These are phyloP conservation scores for Pseudogymnoascus sp. DNA, from an alignment of 2,329 filamentous ascomycete species.

Conservation along the genomic window DNA sequence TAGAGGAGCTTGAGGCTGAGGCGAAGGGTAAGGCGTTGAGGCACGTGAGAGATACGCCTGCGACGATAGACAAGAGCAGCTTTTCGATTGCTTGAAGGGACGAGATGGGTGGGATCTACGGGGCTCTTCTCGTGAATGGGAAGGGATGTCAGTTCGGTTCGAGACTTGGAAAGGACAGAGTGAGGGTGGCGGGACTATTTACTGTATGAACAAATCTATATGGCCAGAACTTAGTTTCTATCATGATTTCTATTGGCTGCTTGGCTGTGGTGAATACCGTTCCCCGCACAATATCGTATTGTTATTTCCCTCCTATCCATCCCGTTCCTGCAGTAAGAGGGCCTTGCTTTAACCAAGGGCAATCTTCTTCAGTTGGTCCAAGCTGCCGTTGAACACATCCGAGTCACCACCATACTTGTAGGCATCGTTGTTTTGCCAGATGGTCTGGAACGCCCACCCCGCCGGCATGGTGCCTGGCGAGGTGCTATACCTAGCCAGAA, in stretches of 20 bases:
- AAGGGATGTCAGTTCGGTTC: not conserved
- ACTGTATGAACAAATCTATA: not conserved
- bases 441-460: slow-evolving; percentile 43
- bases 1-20: not conserved
- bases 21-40: not conserved
- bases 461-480: slow-evolving; percentile 38
- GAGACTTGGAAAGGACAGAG: not conserved
- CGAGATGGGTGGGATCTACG: not conserved
- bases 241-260: not conserved
- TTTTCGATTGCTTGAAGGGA: not conserved
- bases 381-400: slow-evolving; percentile 41
- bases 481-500: slow-evolving; percentile 37
- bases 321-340: not conserved
- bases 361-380: slow-evolving; percentile 28
- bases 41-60: too few relatives aligned
- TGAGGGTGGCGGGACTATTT: not conserved
- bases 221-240: not conserved
- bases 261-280: not conserved
- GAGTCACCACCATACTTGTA: slow-evolving; percentile 45
- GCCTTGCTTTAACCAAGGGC: slow-evolving; percentile 18
- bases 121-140: not conserved
- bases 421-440: slow-evolving; percentile 45
- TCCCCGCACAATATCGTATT: not conserved
- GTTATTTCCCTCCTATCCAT: not conserved
- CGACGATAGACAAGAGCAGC: too few relatives aligned